A percentile compares a stretch with the other conserved stretches of the same genome.
Conservation (phyloP, 139 green algal species). For the Ulvella scutata region DNA sequence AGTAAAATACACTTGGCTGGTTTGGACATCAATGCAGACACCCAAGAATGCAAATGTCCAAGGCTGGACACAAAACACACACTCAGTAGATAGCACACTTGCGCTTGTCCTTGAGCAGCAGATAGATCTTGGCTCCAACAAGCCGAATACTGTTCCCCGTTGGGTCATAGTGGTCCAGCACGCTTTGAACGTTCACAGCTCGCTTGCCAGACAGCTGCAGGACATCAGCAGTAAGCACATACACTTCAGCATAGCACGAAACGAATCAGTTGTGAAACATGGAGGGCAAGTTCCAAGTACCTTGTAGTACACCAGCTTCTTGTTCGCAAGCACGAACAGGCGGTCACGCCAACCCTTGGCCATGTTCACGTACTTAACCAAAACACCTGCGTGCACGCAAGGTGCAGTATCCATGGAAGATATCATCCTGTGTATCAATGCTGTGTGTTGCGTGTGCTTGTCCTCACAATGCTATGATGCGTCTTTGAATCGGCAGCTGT, state of each 20-base stretch:
- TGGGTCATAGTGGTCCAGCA: conserved; percentile 27
- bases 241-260: background rate
- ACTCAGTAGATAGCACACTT: background rate
- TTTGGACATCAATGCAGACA: background rate
- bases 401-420: too few species aligned
- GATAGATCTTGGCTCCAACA: conserved; percentile 24
- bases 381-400: conserved; percentile 48
- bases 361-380: conserved; percentile 66
- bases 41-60: background rate
- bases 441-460: too few species aligned
- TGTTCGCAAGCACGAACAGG: conserved; percentile 56
- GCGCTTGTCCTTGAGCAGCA: conserved; percentile 17
- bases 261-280: background rate
- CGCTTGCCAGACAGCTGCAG: conserved; percentile 27
- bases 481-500: too few species aligned
- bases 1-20: background rate
- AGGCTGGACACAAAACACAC: background rate
- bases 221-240: background rate
- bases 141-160: conserved; percentile 18
- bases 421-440: too few species aligned
- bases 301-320: conserved; percentile 66
- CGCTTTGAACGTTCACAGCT: conserved; percentile 21
- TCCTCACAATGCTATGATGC: too few species aligned
- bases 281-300: conserved; percentile 8
- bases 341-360: conserved; percentile 46